Evolutionary conservation across 805 yeast genomes (phyloP).

Genomic region (Grigorovia yakushimaensis): DNA sequence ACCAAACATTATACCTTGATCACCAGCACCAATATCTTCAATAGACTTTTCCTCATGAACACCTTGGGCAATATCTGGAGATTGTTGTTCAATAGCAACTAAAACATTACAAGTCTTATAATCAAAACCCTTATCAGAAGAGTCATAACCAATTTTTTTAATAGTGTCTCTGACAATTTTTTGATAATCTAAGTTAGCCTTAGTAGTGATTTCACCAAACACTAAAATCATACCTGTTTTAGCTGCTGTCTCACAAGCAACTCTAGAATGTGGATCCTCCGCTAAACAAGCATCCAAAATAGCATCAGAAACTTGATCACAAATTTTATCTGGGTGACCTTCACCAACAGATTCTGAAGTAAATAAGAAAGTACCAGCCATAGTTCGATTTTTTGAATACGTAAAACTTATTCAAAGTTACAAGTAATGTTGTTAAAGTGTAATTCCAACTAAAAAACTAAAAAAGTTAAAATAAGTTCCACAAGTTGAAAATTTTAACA

Average conservation of each 20-base stretch:
- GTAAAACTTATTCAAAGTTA: too few relatives aligned
- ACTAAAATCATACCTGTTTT: constrained; percentile 99
- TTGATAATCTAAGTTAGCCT: constrained; percentile 91
- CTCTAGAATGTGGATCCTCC: constrained; percentile 94
- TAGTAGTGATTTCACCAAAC: constrained; percentile 98
- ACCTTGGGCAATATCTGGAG: constrained; percentile 99
- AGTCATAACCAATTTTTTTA: constrained; percentile 96
- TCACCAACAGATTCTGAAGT: constrained; percentile 90
- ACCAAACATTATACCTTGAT: constrained; percentile 99
- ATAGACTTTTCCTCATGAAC: constrained; percentile 91
- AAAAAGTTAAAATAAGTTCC: too few relatives aligned
- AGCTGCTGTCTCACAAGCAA: constrained; percentile 98
- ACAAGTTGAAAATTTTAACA: too few relatives aligned
- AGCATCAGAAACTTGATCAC: constrained; percentile 99
- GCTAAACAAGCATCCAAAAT: constrained; percentile 94
- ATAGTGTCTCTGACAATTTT: constrained; percentile 96
- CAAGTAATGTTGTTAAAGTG: too few relatives aligned
- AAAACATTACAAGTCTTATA: constrained; percentile 98
- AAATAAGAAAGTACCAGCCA: constrained; percentile 43
- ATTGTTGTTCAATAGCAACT: constrained; percentile 98
- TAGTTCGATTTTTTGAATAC: too few relatives aligned
- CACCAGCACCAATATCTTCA: constrained; percentile 99
- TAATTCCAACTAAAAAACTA: too few relatives aligned
- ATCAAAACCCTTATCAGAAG: constrained; percentile 93
- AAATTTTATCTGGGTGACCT: constrained; percentile 92